Percentiles rank a stretch among this genome's conserved stretches.
These are phyloP conservation scores for Candida sp. DNA, from an alignment of 1,139 yeast species.

Conservation along the genomic window DNA sequence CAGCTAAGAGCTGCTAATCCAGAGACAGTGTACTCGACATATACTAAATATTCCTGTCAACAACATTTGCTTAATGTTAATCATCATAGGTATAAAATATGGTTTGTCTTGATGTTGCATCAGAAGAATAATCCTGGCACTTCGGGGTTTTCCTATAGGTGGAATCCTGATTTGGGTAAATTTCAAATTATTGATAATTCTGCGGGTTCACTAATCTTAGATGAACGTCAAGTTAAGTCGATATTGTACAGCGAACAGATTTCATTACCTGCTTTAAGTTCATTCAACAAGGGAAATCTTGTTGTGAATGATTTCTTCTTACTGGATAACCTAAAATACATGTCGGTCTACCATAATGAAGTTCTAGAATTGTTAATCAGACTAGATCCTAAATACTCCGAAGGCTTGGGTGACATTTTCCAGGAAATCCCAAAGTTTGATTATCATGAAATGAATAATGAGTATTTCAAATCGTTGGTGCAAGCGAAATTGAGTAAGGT, in stretches of 20 bases:
- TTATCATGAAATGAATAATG: constrained; percentile 27
- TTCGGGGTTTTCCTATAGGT: constrained; percentile 27
- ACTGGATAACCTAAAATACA: constrained; percentile 32
- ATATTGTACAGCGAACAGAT: constrained; percentile 30
- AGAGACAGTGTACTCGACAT: constrained; percentile 40
- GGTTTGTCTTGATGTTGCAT: constrained; percentile 34
- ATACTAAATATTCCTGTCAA: constrained; percentile 40
- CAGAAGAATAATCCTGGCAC: constrained; percentile 17
- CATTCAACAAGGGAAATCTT: constrained; percentile 32
- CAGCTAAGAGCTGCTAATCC: constrained; percentile 37
- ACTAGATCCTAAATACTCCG: constrained; percentile 25
- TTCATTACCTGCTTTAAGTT: constrained; percentile 28
- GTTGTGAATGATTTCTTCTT: constrained; percentile 38
- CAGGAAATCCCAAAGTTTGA: constrained; percentile 32
- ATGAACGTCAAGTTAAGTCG: constrained; percentile 30
- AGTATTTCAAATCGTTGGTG: constrained; percentile 25
- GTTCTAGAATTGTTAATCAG: constrained; percentile 30
- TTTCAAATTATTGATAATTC: constrained; percentile 30
- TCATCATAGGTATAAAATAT: constrained; percentile 35
- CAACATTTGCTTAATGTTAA: constrained; percentile 37
- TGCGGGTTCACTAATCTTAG: constrained; percentile 22
- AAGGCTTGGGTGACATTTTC: constrained; percentile 30
- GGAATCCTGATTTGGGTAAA: constrained; percentile 37
- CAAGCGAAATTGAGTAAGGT: constrained; percentile 12
- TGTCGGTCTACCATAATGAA: constrained; percentile 40